phyloP scores from a whole-genome alignment of 805 yeast species.

The Pichia scutulata region DNA sequence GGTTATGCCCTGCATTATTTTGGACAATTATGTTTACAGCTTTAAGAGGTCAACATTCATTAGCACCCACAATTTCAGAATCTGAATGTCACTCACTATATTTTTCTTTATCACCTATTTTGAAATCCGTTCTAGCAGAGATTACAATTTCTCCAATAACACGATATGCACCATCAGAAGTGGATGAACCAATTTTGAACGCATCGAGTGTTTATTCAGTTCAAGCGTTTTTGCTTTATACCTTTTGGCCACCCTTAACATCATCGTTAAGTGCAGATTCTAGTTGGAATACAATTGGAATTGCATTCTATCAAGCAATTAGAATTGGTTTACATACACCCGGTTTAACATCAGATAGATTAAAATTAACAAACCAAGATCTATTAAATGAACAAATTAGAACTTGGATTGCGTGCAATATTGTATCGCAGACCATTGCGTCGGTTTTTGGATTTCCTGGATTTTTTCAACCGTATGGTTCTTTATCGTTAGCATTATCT shows the following conservation, averaged over 20 bases:
- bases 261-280: constrained; percentile 93
- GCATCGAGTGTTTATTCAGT: constrained; percentile 91
- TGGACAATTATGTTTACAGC: constrained; percentile 92
- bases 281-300: constrained; percentile 91
- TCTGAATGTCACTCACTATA: constrained; percentile 35
- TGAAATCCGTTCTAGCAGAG: constrained; percentile 75
- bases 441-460: constrained; percentile 94
- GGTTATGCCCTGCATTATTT: constrained; percentile 78
- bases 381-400: constrained; percentile 68
- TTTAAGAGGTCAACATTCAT: constrained; percentile 50
- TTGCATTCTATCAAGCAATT: constrained; percentile 88
- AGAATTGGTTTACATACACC: constrained; percentile 87
- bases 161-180: constrained; percentile 69
- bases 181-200: constrained; percentile 74
- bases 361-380: constrained; percentile 36
- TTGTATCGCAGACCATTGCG: constrained; percentile 84
- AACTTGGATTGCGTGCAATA: constrained; percentile 92
- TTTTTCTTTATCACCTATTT: constrained; percentile 54
- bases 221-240: constrained; percentile 81
- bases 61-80: constrained; percentile 14
- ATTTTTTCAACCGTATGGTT: constrained; percentile 74
- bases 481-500: constrained; percentile 29
- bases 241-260: constrained; percentile 94
- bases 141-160: constrained; percentile 87
- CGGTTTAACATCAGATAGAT: constrained; percentile 46